Evolutionary conservation across 176 grass and related monocot genomes (phyloP).

Genomic region (Zea mays): Zm-B73-REFERENCE-NAM-5.0 NC_050098.1:177236501-177237000

Average conservation of each 20-base stretch:
- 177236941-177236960: background rate
- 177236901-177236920: background rate
- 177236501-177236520: background rate
- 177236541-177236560: constrained; percentile 13
- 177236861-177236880: background rate
- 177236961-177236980: constrained; percentile 9
- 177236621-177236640: background rate
- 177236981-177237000: background rate
- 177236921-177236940: background rate
- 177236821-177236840: constrained; percentile 92
- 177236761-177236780: constrained; percentile 82
- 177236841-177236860: constrained; percentile 23
- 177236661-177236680: constrained; percentile 11
- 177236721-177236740: constrained; percentile 45
- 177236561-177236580: constrained; percentile 69
- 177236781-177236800: constrained; percentile 78
- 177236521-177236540: background rate
- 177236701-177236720: constrained; percentile 26
- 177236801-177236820: constrained; percentile 90
- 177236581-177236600: constrained; percentile 87
- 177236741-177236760: constrained; percentile 91
- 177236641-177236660: background rate
- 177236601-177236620: constrained; percentile 61
- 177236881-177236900: constrained; percentile 4
- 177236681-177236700: constrained; percentile 4